Evolutionary conservation across 352 stramenopile genomes (phyloP).

Genomic region (Thalassiosira oceanica): DNA sequence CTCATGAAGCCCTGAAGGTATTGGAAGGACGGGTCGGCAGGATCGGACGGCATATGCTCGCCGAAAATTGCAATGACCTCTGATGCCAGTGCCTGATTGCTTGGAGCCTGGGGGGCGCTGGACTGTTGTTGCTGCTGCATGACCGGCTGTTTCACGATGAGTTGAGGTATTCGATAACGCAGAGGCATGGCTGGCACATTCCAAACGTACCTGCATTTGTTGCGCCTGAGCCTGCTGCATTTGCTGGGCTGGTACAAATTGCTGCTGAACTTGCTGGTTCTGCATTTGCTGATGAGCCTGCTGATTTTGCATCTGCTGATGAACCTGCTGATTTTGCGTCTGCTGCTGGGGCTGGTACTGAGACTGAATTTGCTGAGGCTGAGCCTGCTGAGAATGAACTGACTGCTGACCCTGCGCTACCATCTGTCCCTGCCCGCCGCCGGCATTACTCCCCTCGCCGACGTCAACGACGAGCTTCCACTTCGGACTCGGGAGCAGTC

Average conservation of each 20-base stretch:
- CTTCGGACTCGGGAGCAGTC: conserved; percentile 61
- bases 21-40: conserved; percentile 36
- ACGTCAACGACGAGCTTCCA: conserved; percentile 76
- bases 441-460: conserved; percentile 13
- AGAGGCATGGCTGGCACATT: background rate
- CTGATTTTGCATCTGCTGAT: too few species aligned
- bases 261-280: too few species aligned
- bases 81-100: conserved; percentile 46
- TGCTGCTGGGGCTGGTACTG: background rate
- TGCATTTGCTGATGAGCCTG: too few species aligned
- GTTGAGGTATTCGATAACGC: too few species aligned
- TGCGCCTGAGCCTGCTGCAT: too few species aligned
- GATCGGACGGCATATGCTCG: conserved; percentile 65
- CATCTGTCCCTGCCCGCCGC: too few species aligned
- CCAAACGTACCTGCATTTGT: too few species aligned
- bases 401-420: background rate
- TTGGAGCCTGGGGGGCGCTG: background rate
- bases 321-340: too few species aligned
- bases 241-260: too few species aligned
- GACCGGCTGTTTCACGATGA: too few species aligned
- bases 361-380: background rate
- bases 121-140: background rate
- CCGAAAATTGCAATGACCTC: conserved; percentile 58
- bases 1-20: conserved; percentile 68
- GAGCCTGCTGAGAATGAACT: background rate